A percentile compares a stretch with the other conserved stretches of the same genome.
These are phyloP conservation scores for Chrysosphaeria jannelii DNA, from an alignment of 2,329 filamentous ascomycete species.

Conservation along the genomic window DNA sequence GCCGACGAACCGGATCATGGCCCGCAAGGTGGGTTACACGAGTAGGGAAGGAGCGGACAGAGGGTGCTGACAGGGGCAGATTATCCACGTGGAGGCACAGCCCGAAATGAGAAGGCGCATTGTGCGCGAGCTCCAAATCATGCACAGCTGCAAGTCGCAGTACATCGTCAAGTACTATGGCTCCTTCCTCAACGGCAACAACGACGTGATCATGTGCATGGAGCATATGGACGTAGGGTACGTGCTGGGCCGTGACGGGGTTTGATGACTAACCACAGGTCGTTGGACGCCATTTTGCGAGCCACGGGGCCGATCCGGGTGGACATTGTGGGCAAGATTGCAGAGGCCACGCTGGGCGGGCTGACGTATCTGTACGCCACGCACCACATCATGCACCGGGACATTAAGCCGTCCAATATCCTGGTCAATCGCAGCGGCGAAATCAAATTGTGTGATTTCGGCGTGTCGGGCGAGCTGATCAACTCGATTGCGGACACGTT, in stretches of 20 bases:
- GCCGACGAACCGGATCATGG: conserved; percentile 88
- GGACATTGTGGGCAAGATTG: conserved; percentile 90
- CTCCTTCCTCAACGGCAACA: conserved; percentile 83
- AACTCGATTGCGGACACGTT: conserved; percentile 97
- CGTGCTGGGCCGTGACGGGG: conserved; percentile 10
- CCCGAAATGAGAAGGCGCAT: conserved; percentile 92
- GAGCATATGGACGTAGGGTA: conserved; percentile 99
- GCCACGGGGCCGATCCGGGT: conserved; percentile 88
- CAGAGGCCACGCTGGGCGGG: conserved; percentile 77
- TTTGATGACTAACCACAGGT: conserved; percentile 12
- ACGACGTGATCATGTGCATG: conserved; percentile 99
- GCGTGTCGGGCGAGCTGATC: conserved; percentile 90
- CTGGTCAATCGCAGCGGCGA: conserved; percentile 77
- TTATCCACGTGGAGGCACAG: conserved; percentile 95
- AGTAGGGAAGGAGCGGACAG: too few relatives aligned
- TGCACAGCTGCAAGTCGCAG: conserved; percentile 90
- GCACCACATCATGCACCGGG: conserved; percentile 95
- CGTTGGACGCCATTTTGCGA: conserved; percentile 76
- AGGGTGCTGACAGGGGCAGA: conserved; percentile 23
- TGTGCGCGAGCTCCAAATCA: conserved; percentile 87
- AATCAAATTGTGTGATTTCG: conserved; percentile 96
- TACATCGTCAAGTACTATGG: conserved; percentile 97
- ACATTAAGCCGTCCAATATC: conserved; percentile 96
- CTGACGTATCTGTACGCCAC: conserved; percentile 84
- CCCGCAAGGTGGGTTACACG: conserved; percentile 43